Percentiles rank a stretch among this genome's conserved stretches.
phyloP scores from a whole-genome alignment of 768 basidiomycete genomes.

The Pleurotus sapidus region DNA sequence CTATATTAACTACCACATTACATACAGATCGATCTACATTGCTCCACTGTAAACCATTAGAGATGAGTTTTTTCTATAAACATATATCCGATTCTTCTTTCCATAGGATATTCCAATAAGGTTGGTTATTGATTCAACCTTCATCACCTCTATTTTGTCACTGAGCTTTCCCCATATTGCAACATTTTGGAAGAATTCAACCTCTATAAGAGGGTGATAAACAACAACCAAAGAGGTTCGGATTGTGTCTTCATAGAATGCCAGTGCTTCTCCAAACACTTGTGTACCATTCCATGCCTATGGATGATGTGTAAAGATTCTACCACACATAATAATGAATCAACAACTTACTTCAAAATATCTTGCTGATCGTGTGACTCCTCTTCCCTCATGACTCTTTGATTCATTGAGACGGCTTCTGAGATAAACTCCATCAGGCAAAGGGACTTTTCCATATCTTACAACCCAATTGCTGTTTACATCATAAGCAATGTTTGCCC shows the following conservation, averaged over 20 bases:
- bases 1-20: no score
- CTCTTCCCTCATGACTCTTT: neutral
- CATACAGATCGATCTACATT: no score
- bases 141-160: neutral
- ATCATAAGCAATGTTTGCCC: constrained; percentile 7
- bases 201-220: constrained; percentile 8
- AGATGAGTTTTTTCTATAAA: constrained; percentile 12
- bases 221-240: neutral
- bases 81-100: neutral
- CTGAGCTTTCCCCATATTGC: constrained; percentile 10
- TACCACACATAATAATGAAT: neutral
- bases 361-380: neutral
- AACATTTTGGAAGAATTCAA: constrained; percentile 3
- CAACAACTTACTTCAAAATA: constrained; percentile 12
- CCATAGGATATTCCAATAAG: constrained; percentile 12
- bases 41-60: constrained; percentile 3
- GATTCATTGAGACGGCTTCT: constrained; percentile 11
- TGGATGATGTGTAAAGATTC: neutral
- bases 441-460: constrained; percentile 12
- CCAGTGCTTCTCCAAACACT: constrained; percentile 15
- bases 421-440: constrained; percentile 8
- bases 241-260: constrained; percentile 10
- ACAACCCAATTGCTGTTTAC: neutral
- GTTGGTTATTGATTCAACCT: neutral
- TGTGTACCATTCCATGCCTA: no score